Evolutionary conservation across 169 alveolate species (phyloP).

Genomic region (Babesia divergens): DNA sequence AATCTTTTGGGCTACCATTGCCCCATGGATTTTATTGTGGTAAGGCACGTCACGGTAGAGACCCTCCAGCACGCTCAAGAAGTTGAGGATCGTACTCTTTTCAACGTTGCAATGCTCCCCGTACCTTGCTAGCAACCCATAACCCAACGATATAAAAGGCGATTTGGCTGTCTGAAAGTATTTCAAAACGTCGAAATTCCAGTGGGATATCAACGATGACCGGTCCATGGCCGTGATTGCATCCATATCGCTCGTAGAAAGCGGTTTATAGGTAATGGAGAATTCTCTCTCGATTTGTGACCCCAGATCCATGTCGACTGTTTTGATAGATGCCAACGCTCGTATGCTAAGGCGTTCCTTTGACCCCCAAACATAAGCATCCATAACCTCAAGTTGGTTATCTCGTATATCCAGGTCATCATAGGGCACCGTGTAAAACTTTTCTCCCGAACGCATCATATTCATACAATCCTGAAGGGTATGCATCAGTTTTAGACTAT

Average conservation of each 20-base stretch:
- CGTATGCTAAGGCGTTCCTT: not conserved
- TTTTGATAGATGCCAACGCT: not conserved
- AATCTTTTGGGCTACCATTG: conserved; percentile 75
- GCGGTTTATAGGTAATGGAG: not conserved
- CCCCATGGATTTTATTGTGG: conserved; percentile 75
- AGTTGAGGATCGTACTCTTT: conserved; percentile 19
- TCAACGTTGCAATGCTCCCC: conserved; percentile 13
- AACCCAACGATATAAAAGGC: conserved; percentile 47
- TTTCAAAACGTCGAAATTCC: conserved; percentile 71
- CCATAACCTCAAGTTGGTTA: conserved; percentile 34
- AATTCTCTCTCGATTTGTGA: not conserved
- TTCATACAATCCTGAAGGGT: conserved; percentile 13
- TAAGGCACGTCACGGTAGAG: conserved; percentile 70
- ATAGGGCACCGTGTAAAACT: conserved; percentile 5
- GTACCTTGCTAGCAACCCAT: conserved; percentile 9
- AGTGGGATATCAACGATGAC: conserved; percentile 24
- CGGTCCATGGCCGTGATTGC: not conserved
- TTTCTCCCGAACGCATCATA: not conserved
- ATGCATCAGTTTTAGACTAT: not conserved
- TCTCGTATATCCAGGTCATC: not conserved
- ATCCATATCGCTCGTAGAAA: not conserved
- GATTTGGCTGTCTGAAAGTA: conserved; percentile 56
- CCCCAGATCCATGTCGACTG: not conserved
- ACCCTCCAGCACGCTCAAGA: conserved; percentile 62
- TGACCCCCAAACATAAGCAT: conserved; percentile 20